These are phyloP conservation scores for Claviceps sp. DNA, from an alignment of 2,329 filamentous ascomycete species.

Conservation along the genomic window DNA sequence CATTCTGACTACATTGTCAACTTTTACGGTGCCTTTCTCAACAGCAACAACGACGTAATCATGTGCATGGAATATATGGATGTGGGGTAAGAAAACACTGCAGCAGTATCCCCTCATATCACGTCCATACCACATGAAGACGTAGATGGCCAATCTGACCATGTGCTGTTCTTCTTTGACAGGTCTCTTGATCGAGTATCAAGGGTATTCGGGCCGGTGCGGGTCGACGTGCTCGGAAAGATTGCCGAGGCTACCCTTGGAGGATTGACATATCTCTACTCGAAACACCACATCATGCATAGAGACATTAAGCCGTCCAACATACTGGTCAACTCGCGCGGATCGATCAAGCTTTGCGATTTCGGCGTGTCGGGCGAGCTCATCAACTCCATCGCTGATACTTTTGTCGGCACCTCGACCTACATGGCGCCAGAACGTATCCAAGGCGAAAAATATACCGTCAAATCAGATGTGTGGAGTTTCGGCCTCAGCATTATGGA, in stretches of 20 bases:
- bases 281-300: conserved; percentile 95
- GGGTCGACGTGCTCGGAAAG: conserved; percentile 93
- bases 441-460: conserved; percentile 90
- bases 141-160: neutral
- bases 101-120: neutral
- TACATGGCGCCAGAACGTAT: conserved; percentile 99
- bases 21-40: conserved; percentile 95
- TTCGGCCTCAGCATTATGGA: conserved; percentile 94
- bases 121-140: neutral
- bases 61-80: conserved; percentile 99
- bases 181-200: conserved; percentile 90
- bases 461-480: conserved; percentile 98
- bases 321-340: conserved; percentile 86
- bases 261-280: conserved; percentile 88
- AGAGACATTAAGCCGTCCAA: conserved; percentile 98
- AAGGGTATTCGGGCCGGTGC: conserved; percentile 84
- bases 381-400: conserved; percentile 95
- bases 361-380: conserved; percentile 98
- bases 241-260: conserved; percentile 92
- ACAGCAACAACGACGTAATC: conserved; percentile 92
- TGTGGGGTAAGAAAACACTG: conserved; percentile 60
- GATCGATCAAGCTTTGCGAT: conserved; percentile 93
- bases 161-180: conserved; percentile 4
- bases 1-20: conserved; percentile 95
- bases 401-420: conserved; percentile 94